Conservation (phyloP, 2,329 filamentous ascomycete species). For the Leptographium procerum region DNA sequence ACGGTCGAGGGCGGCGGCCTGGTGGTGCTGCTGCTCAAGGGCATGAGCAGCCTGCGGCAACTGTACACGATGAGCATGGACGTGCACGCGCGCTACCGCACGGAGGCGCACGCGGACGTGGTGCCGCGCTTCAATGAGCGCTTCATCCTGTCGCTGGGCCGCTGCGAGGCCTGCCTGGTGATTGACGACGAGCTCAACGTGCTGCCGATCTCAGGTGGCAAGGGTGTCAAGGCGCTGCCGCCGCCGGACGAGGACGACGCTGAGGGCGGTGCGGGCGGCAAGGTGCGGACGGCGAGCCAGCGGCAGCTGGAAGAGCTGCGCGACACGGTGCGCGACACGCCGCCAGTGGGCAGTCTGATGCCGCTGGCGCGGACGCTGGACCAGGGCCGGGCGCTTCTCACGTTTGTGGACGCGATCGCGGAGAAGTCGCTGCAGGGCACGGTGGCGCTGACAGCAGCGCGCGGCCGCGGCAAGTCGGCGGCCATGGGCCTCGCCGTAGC, state of each 20-base stretch:
- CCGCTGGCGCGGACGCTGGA: slow-evolving; percentile 83
- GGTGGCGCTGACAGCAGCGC: slow-evolving; percentile 81
- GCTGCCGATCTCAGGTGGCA: slow-evolving; percentile 89
- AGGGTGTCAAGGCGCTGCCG: slow-evolving; percentile 73
- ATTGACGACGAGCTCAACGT: slow-evolving; percentile 98
- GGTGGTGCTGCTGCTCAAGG: slow-evolving; percentile 82
- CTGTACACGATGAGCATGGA: slow-evolving; percentile 97
- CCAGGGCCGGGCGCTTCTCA: slow-evolving; percentile 92
- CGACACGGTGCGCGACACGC: slow-evolving; percentile 71
- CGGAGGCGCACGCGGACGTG: slow-evolving; percentile 91
- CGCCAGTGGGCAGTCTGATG: slow-evolving; percentile 75
- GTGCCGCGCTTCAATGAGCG: slow-evolving; percentile 95
- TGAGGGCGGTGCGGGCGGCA: slow-evolving; percentile 47
- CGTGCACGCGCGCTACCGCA: slow-evolving; percentile 89
- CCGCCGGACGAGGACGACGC: slow-evolving; percentile 59
- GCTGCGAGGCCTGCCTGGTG: slow-evolving; percentile 87
- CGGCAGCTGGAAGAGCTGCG: slow-evolving; percentile 79
- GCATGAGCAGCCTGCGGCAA: slow-evolving; percentile 94
- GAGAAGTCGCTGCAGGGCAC: slow-evolving; percentile 94
- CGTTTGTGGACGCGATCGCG: slow-evolving; percentile 89
- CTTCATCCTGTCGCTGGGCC: slow-evolving; percentile 89
- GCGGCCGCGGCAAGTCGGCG: slow-evolving; percentile 94
- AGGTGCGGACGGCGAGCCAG: slow-evolving; percentile 58
- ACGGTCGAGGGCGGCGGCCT: slow-evolving; percentile 94
- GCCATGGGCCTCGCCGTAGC: slow-evolving; percentile 90